Evolutionary conservation across 108 stramenopile genomes (phyloP), one percentile per base, ranked within the genome.

Genomic region (Bacterosira constricta): DNA sequence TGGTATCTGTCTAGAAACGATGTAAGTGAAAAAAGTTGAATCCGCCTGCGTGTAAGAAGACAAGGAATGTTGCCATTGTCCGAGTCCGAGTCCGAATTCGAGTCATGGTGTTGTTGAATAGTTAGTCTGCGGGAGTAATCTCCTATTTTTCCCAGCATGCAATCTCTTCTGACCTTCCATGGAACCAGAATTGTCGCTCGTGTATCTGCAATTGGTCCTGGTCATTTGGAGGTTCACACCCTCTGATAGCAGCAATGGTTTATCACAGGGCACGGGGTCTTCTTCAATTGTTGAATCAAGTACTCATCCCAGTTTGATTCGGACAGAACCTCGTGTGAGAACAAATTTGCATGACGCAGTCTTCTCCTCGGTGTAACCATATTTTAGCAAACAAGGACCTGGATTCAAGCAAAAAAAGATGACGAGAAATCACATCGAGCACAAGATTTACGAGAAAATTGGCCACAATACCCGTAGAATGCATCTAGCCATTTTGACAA

Each of bases 311-410:
- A 93, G n/a, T n/a, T n/a, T n/a, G n/a, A 35, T 80, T 56, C 12
- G 42, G 42, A 9, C 88, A 77, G 61, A 93, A 92, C 5, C 84
- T 86, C 86, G 92, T 96, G 78, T 97, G 97, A 29, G 93, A 92
- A 75, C 96, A 95, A 58, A 96, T 94, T 81, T 96, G 95, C 27
- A 97, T 64, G 21, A 89, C 57, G 77, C 89, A 97, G 32, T 88
- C 79, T 79, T 97, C 97, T 4, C 85, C 97, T 21, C 87, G 80
- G 58, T 85, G 90, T n/a, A 96, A 66, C n/a, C n/a, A n/a, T n/a
- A n/a, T n/a, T n/a, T n/a, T n/a, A n/a, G n/a, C n/a, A n/a, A n/a
- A n/a, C n/a, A n/a, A n/a, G n/a, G n/a, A n/a, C n/a, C n/a, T n/a
- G n/a, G n/a, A n/a, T n/a, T n/a, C n/a, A n/a, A n/a, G n/a, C n/a